Evolutionary conservation across 1,284 basidiomycete species (phyloP).

Genomic region (Cystobasidium pallidum): DNA sequence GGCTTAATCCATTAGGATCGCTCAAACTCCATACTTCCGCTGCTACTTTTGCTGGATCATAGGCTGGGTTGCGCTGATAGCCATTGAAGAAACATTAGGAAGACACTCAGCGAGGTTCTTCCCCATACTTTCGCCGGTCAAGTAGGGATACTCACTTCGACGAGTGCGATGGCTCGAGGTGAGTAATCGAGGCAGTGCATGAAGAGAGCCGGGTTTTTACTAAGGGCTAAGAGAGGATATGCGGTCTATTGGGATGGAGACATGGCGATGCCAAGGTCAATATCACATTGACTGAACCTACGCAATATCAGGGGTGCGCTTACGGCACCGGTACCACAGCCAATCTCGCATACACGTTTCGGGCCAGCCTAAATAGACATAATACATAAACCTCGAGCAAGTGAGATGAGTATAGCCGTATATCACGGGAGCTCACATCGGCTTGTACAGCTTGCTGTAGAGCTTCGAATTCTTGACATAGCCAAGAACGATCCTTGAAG

Average conservation of each 20-base stretch:
- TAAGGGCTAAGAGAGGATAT: conserved; percentile 81
- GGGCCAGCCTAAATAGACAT: conserved; percentile 67
- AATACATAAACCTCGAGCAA: background rate
- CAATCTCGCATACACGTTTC: conserved; percentile 57
- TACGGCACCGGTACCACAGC: conserved; percentile 78
- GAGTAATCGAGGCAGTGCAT: conserved; percentile 88
- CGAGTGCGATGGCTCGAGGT: conserved; percentile 82
- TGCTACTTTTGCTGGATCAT: conserved; percentile 68
- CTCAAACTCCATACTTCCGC: conserved; percentile 92
- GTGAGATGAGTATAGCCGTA: too few species aligned
- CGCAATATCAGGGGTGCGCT: background rate
- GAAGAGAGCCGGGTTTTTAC: conserved; percentile 78
- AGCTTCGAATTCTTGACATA: conserved; percentile 90
- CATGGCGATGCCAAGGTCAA: background rate
- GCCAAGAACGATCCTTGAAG: conserved; percentile 90
- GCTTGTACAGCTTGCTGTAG: conserved; percentile 70
- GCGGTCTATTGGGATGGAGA: conserved; percentile 62
- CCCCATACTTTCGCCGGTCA: conserved; percentile 41
- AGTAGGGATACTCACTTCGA: conserved; percentile 64
- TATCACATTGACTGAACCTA: too few species aligned
- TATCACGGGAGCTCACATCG: conserved; percentile 56
- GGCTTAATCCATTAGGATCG: conserved; percentile 66
- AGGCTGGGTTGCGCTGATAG: conserved; percentile 69
- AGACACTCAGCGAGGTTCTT: too few species aligned
- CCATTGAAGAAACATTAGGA: conserved; percentile 2